Evolutionary conservation across 2,329 filamentous ascomycete genomes (phyloP).

Genomic region (Cladophialophora psammophila): DNA sequence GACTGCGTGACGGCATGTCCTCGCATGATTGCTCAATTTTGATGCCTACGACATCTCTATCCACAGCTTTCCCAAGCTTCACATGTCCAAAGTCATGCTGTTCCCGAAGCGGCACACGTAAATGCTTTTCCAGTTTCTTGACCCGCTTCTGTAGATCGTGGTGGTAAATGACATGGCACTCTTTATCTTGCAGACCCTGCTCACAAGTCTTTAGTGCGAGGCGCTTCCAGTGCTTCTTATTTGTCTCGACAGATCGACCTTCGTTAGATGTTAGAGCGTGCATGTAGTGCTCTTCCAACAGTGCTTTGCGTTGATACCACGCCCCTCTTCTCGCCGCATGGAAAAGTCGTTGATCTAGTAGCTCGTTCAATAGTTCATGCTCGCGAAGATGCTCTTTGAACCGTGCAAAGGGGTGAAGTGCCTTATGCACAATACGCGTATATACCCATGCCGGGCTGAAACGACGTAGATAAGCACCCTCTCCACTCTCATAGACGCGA

Average conservation of each 20-base stretch:
- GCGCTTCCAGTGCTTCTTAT: constrained; percentile 83
- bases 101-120: constrained; percentile 81
- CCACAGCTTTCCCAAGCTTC: constrained; percentile 74
- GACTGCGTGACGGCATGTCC: constrained; percentile 47
- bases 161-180: constrained; percentile 92
- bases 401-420: constrained; percentile 76
- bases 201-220: constrained; percentile 83
- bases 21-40: constrained; percentile 70
- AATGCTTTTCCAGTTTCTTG: constrained; percentile 83
- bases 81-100: constrained; percentile 95
- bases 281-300: constrained; percentile 97
- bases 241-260: constrained; percentile 61
- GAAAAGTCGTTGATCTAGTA: constrained; percentile 82
- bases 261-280: constrained; percentile 62
- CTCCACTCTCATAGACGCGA: constrained; percentile 77
- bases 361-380: constrained; percentile 73
- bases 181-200: constrained; percentile 80
- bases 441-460: constrained; percentile 94
- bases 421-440: constrained; percentile 91
- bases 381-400: constrained; percentile 82
- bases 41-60: constrained; percentile 78
- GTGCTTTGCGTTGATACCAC: constrained; percentile 95
- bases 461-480: constrained; percentile 86
- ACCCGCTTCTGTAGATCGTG: constrained; percentile 94
- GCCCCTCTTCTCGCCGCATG: constrained; percentile 82